Percentiles rank a stretch among this genome's conserved stretches.
These are phyloP conservation scores for Pichia occidentalis DNA, from an alignment of 805 yeast species.

Conservation along the genomic window DNA sequence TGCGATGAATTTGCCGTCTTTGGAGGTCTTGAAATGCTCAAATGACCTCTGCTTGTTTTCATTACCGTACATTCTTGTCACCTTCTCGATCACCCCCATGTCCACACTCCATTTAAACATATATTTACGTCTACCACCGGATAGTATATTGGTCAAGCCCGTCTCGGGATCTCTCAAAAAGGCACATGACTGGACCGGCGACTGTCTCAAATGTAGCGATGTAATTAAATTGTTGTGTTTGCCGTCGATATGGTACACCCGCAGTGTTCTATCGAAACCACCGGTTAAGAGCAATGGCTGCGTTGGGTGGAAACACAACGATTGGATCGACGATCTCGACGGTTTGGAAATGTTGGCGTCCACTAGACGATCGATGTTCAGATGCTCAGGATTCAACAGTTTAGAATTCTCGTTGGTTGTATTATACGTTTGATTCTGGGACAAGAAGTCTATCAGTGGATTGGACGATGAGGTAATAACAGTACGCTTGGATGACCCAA, in stretches of 20 bases:
- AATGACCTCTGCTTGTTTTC: slow-evolving; percentile 77
- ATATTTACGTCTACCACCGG: slow-evolving; percentile 87
- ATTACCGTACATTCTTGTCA: slow-evolving; percentile 87
- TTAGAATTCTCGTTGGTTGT: slow-evolving; percentile 30
- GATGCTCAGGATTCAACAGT: slow-evolving; percentile 58
- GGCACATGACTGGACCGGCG: slow-evolving; percentile 73
- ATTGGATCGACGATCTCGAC: slow-evolving; percentile 77
- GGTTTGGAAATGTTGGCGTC: slow-evolving; percentile 74
- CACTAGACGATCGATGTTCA: slow-evolving; percentile 75
- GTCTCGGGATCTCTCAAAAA: slow-evolving; percentile 47
- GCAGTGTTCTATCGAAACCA: slow-evolving; percentile 84
- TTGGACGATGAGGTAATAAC: slow-evolving; percentile 25
- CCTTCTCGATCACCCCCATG: slow-evolving; percentile 62
- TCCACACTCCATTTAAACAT: slow-evolving; percentile 87
- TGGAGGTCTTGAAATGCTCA: slow-evolving; percentile 77
- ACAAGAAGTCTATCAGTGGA: slow-evolving; percentile 29
- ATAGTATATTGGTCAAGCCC: slow-evolving; percentile 50
- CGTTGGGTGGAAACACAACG: slow-evolving; percentile 75
- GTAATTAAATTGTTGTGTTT: slow-evolving; percentile 74
- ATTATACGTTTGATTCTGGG: slow-evolving; percentile 28
- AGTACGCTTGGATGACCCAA: slow-evolving; percentile 15
- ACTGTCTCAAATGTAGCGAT: slow-evolving; percentile 67
- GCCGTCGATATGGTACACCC: slow-evolving; percentile 89
- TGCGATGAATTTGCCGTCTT: slow-evolving; percentile 66
- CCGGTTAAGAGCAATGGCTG: slow-evolving; percentile 83